Evolutionary conservation across 768 basidiomycete species (phyloP), one percentile per base, ranked within the genome.

Genomic region (Tremella fuciformis): DNA sequence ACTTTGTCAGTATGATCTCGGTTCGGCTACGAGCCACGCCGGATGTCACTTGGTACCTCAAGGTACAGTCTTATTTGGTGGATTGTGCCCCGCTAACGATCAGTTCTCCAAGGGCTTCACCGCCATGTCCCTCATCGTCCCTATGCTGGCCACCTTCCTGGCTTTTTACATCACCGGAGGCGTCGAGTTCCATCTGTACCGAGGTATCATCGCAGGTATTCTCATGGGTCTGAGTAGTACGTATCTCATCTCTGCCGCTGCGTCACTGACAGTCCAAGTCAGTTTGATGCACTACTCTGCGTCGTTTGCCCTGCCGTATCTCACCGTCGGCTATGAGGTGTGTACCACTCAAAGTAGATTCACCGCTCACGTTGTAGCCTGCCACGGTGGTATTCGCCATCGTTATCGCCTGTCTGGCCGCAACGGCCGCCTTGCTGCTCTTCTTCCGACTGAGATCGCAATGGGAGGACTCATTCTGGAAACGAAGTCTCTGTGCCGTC

Each of bases 281-380:
- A 66, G 67, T 50, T 55, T 74, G 22, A 76, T 75, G 74, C 76
- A 78, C 62, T 78, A 77, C 58, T 76, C 76, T 13, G 77, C 77
- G 16, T 66, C 74, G 0, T 77, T 78, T 66, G 48, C 60, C 38
- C 63, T 76, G 13, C 76, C 76, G 0, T 53, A 62, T 26, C 67
- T 70, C 41, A 46, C 39, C 40, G 67, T 70, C 8, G 47, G 58
- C 16, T 77, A 76, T 57, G 62, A 61, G 9, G 66, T 65, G 50
- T 49, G 62, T 56, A 8, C 8, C 3, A 3, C 3, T 47, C 48
- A n/a, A 42, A 2, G 34, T n/a, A n/a, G n/a, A n/a, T n/a, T n/a
- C n/a, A n/a, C n/a, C 15, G 25, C 18, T 29, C 1, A 15, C 22
- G 47, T 53, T 37, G 24, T 51, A 66, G 63, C 60, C 73, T 24